These are phyloP conservation scores for Medicago lupulina DNA, from an alignment of 306 rosid genomes.

Conservation along the genomic window DNA sequence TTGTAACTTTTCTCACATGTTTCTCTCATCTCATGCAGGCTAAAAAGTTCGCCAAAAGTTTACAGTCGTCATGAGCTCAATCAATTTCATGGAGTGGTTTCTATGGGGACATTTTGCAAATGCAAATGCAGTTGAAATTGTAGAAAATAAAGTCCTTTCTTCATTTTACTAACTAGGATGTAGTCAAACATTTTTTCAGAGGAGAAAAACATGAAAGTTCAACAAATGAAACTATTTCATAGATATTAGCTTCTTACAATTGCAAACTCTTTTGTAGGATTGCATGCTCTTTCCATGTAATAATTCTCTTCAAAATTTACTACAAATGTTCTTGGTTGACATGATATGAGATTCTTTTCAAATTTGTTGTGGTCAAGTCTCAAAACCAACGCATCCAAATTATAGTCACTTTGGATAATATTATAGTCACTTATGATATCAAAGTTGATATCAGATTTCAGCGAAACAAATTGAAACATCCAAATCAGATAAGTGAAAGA, in stretches of 20 bases:
- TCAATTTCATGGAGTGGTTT: constrained; percentile 34
- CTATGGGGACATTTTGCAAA: constrained; percentile 24
- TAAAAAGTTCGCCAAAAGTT: constrained; percentile 64
- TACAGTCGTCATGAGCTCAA: constrained; percentile 64
- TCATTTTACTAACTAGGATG: constrained; percentile 39
- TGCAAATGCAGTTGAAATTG: constrained; percentile 43
- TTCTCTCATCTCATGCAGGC: constrained; percentile 54
- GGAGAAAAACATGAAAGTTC: not conserved
- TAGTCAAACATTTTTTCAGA: not conserved
- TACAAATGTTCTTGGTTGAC: not conserved
- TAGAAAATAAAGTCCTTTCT: constrained; percentile 49
- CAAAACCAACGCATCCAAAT: not conserved
- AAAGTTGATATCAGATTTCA: too few species aligned
- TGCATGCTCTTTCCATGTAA: constrained; percentile 26
- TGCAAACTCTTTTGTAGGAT: constrained; percentile 4
- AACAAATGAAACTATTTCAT: constrained; percentile 23
- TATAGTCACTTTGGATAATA: too few species aligned
- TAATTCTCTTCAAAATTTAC: constrained; percentile 31
- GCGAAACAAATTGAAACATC: too few species aligned
- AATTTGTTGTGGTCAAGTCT: not conserved
- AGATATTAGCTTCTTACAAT: not conserved
- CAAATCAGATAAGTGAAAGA: too few species aligned
- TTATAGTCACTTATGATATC: too few species aligned
- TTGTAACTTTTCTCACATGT: constrained; percentile 34
- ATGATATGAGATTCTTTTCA: not conserved